These are phyloP conservation scores for Rhododendron mucronatum DNA, from an alignment of 148 eudicot species.

Conservation along the genomic window DNA sequence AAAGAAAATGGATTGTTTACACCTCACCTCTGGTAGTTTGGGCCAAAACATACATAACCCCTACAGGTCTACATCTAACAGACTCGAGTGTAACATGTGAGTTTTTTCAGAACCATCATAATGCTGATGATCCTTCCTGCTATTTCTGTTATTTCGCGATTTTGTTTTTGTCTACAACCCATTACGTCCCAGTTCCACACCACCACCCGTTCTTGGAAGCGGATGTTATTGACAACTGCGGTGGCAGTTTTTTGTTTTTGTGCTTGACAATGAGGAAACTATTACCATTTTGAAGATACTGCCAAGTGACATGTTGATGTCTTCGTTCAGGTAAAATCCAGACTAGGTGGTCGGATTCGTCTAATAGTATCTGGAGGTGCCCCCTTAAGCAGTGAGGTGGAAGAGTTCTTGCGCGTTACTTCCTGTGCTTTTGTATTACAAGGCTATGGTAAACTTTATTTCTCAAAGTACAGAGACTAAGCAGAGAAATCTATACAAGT, in stretches of 20 bases:
- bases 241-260: neutral
- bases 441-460: constrained; percentile 74
- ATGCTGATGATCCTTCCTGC: neutral
- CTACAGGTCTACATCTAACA: neutral
- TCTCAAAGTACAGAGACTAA: neutral
- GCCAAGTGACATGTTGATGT: neutral
- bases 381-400: constrained; percentile 85
- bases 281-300: neutral
- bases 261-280: neutral
- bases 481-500: neutral
- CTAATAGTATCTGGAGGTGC: constrained; percentile 92
- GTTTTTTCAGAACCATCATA: neutral
- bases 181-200: neutral
- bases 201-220: neutral
- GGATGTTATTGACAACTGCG: neutral
- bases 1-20: neutral
- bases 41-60: neutral
- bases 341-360: constrained; percentile 75
- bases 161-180: neutral
- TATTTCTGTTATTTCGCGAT: neutral
- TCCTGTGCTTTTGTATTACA: constrained; percentile 82
- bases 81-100: neutral
- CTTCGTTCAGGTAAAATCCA: constrained; percentile 57
- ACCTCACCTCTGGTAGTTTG: neutral
- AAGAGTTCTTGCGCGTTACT: constrained; percentile 90